These are phyloP conservation scores for Fistulifera pelliculosa DNA, from an alignment of 108 stramenopile genomes.

Conservation along the genomic window DNA sequence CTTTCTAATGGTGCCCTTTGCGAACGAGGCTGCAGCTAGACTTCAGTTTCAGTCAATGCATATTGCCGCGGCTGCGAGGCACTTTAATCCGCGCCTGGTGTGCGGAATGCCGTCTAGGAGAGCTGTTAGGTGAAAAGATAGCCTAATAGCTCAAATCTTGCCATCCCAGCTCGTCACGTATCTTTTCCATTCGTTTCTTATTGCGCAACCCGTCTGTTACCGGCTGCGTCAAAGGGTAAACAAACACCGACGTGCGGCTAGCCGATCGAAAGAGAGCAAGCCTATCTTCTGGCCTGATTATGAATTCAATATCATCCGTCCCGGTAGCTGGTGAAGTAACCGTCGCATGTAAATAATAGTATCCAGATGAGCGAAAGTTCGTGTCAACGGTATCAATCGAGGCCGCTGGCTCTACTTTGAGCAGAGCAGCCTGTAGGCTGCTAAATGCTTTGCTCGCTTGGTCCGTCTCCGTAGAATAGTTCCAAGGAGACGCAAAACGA, in stretches of 20 bases:
- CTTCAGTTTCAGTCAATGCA: too few species aligned
- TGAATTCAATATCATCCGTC: constrained; percentile 86
- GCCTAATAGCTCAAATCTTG: constrained; percentile 24
- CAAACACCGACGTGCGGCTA: constrained; percentile 72
- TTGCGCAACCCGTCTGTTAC: constrained; percentile 80
- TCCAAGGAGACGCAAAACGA: constrained; percentile 73
- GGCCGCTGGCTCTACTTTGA: constrained; percentile 37
- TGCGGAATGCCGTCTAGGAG: too few species aligned
- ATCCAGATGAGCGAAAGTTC: neutral
- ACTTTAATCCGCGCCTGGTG: too few species aligned
- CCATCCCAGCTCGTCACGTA: constrained; percentile 70
- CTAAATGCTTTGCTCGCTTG: constrained; percentile 60
- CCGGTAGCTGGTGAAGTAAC: constrained; percentile 25
- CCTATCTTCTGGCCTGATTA: constrained; percentile 77
- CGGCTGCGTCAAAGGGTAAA: constrained; percentile 89
- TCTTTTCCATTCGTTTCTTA: constrained; percentile 72
- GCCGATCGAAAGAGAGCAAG: constrained; percentile 81
- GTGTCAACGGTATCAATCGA: constrained; percentile 65
- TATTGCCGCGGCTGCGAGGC: too few species aligned
- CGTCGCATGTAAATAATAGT: constrained; percentile 59
- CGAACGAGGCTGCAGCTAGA: too few species aligned
- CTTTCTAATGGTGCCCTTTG: too few species aligned
- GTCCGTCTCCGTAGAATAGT: constrained; percentile 67
- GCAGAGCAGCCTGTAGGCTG: constrained; percentile 50
- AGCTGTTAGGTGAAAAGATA: too few species aligned